phyloP scores from a whole-genome alignment of 208 protist genomes.

The Trypanosoma conorhini region DNA sequence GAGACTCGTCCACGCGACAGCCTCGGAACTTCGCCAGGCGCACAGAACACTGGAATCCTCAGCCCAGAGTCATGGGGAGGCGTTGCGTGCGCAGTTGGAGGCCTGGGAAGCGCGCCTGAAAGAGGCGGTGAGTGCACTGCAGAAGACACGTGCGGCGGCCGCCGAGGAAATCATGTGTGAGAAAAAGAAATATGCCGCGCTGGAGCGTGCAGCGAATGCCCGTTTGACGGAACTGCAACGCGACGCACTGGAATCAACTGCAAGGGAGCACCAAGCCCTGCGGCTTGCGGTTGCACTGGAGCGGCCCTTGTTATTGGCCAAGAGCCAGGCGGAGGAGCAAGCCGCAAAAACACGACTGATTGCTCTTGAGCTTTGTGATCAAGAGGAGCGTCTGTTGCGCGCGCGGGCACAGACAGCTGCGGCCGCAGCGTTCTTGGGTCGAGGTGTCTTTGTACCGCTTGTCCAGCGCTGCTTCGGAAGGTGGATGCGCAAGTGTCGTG shows the following conservation, averaged over 20 bases:
- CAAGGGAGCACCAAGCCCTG: neutral
- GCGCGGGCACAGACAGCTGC: neutral
- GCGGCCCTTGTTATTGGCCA: conserved; percentile 1
- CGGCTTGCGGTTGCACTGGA: neutral
- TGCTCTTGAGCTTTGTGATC: conserved; percentile 3
- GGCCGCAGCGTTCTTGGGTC: neutral
- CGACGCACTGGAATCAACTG: neutral
- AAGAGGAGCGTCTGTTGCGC: neutral
- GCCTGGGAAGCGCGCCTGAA: neutral
- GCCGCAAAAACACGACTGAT: neutral
- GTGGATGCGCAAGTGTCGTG: conserved; percentile 6
- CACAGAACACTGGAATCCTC: neutral
- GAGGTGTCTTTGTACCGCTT: neutral
- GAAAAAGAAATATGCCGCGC: neutral
- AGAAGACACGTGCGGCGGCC: neutral
- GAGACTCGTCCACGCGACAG: neutral
- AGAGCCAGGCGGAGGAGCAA: neutral
- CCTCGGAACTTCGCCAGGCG: neutral
- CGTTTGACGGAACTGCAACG: conserved; percentile 1
- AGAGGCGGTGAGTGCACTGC: neutral
- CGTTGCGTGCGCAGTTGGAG: neutral
- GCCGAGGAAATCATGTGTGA: neutral
- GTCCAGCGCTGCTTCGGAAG: neutral
- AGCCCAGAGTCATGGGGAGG: neutral
- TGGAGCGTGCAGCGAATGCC: neutral